phyloP scores from a whole-genome alignment of 2,329 filamentous ascomycete genomes.

The Dryadomyces sulphureus region DNA sequence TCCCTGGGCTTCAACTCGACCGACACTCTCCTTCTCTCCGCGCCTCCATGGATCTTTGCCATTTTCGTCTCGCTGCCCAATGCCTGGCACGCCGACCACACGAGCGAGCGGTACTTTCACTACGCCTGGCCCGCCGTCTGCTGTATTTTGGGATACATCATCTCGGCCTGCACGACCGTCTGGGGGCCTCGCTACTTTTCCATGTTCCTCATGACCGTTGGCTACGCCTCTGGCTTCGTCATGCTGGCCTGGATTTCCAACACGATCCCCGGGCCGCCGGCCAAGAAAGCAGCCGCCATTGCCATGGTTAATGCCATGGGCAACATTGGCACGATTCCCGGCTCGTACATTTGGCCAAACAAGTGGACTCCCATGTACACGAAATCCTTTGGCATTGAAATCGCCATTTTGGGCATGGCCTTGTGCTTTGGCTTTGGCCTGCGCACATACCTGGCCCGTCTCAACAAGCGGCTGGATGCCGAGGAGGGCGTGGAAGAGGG shows the following conservation, averaged over 20 bases:
- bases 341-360: constrained; percentile 7
- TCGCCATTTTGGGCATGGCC: not conserved
- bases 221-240: constrained; percentile 26
- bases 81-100: constrained; percentile 40
- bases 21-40: constrained; percentile 28
- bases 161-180: constrained; percentile 16
- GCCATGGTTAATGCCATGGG: constrained; percentile 45
- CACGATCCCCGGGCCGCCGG: constrained; percentile 33
- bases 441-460: not conserved
- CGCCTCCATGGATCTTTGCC: constrained; percentile 28
- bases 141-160: constrained; percentile 4
- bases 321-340: constrained; percentile 33
- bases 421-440: not conserved
- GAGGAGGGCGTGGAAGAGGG: not conserved
- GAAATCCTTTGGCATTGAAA: not conserved
- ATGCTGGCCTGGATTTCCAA: constrained; percentile 24
- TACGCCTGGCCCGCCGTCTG: constrained; percentile 23
- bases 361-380: constrained; percentile 11
- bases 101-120: constrained; percentile 45
- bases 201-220: constrained; percentile 39
- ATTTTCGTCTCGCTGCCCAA: constrained; percentile 13
- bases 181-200: constrained; percentile 43
- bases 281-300: constrained; percentile 31
- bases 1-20: constrained; percentile 20
- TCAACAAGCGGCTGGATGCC: not conserved